phyloP scores from a whole-genome alignment of 2,329 filamentous ascomycete genomes.

The Fusarium transvaalense region DNA sequence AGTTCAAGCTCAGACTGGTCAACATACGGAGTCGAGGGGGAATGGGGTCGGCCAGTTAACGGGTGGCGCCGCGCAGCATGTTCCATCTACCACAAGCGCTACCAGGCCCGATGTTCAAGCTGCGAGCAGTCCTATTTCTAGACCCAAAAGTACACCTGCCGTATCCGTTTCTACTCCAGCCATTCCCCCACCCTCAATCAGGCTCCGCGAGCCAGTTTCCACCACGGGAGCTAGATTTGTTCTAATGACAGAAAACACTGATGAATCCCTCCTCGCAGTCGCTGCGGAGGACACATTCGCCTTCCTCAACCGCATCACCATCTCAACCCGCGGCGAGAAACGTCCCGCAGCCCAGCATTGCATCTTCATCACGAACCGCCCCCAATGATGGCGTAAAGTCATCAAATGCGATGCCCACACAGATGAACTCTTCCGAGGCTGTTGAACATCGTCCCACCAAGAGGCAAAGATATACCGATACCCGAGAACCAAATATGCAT shows the following conservation, averaged over 20 bases:
- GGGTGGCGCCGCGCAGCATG: not conserved
- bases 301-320: not conserved
- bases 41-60: not conserved
- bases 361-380: not conserved
- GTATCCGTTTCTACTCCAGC: not conserved
- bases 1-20: too few relatives aligned
- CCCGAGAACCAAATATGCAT: rapidly evolving
- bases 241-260: not conserved
- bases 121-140: not conserved
- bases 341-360: rapidly evolving
- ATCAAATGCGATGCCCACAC: rapidly evolving
- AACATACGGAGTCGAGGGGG: not conserved
- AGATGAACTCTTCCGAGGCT: not conserved
- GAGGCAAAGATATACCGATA: not conserved
- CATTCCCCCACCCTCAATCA: too few relatives aligned
- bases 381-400: not conserved
- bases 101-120: not conserved
- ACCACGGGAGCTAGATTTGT: not conserved
- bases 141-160: not conserved
- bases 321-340: not conserved
- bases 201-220: not conserved
- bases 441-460: not conserved
- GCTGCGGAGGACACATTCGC: too few relatives aligned
- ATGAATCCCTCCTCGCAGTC: too few relatives aligned
- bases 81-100: not conserved